Conservation (phyloP, 192 early-diverging fungal genomes). For the Podila epigama region DNA sequence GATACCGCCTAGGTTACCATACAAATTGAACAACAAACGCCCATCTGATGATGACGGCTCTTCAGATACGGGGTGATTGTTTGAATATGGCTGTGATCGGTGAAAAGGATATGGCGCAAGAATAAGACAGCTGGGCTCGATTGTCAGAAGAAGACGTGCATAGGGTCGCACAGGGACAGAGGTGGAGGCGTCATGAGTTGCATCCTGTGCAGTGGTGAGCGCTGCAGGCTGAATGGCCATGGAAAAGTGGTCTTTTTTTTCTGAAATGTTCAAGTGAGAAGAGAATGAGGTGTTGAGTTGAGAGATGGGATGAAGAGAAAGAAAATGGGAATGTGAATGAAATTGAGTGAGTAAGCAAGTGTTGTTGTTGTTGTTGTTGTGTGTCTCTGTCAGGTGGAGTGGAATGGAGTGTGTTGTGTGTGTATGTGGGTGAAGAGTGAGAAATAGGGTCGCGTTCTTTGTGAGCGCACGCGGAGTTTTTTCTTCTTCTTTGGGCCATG, state of each 20-base stretch:
- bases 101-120: slow-evolving; percentile 4
- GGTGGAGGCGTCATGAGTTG: too few relatives aligned
- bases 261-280: too few relatives aligned
- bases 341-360: neutral
- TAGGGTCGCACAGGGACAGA: slow-evolving; percentile 28
- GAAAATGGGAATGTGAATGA: neutral
- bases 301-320: too few relatives aligned
- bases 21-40: neutral
- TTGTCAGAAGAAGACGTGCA: slow-evolving; percentile 21
- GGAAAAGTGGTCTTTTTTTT: neutral
- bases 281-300: neutral
- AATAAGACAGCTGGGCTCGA: slow-evolving; percentile 37
- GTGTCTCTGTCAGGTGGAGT: too few relatives aligned
- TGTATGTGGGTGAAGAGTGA: too few relatives aligned
- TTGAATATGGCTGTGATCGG: neutral
- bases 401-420: too few relatives aligned
- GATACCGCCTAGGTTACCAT: neutral
- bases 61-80: neutral
- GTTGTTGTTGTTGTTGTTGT: neutral
- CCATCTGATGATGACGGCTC: neutral
- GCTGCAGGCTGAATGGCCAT: too few relatives aligned
- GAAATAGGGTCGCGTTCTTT: too few relatives aligned
- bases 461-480: too few relatives aligned
- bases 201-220: too few relatives aligned
- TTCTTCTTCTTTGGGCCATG: too few relatives aligned